Evolutionary conservation across 208 protist species (phyloP), one percentile per base, ranked within the genome.

Genomic region (Trypanosomatidae sp.): DNA sequence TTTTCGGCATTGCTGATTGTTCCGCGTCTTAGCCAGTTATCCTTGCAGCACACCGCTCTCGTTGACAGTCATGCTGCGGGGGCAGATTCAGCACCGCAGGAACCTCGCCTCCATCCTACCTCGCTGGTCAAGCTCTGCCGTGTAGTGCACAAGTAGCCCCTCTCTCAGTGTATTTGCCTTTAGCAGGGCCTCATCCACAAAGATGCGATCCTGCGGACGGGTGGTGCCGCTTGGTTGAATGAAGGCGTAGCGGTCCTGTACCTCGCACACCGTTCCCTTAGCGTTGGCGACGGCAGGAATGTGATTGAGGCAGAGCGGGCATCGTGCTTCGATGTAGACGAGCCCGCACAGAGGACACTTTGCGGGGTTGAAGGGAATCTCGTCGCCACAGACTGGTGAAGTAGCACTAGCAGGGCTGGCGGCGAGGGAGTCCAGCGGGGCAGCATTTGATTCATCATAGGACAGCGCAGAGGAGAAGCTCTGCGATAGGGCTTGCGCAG

Each of bases 301-400:
- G 71, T 89, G 80, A 72, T 88, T 81, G 39, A 71, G 41, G 74
- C 89, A 95, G 13, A 87, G 72, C 8, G 90, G 90, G 76, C 92
- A 97, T 12, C 74, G 67, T n/a, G 83, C 79, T 74, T 95, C 89
- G 19, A 97, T 80, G 69, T 87, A 88, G 19, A 94, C 80, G 8
- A 89, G 69, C 17, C 78, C 80, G 62, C 92, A 97, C 28, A 71
- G 69, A 15, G 58, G 28, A 72, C 92, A 97, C 62, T 86, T 84
- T 41, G 84, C 71, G 19, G 92, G 90, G 6, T 79, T 59, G 62
- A 95, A 97, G 13, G 86, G 90, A 49, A 87, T 85, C 56, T 76
- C 62, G 44, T 79, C 66, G 49, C 50, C 28, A 13, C 65, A 66
- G 0, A 39, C 62, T 12, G 65, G 17, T 43, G 77, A 46, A 28